Evolutionary conservation across 2,329 filamentous ascomycete species (phyloP), one percentile per base, ranked within the genome.

Genomic region (Lithohypha guttulata): DNA sequence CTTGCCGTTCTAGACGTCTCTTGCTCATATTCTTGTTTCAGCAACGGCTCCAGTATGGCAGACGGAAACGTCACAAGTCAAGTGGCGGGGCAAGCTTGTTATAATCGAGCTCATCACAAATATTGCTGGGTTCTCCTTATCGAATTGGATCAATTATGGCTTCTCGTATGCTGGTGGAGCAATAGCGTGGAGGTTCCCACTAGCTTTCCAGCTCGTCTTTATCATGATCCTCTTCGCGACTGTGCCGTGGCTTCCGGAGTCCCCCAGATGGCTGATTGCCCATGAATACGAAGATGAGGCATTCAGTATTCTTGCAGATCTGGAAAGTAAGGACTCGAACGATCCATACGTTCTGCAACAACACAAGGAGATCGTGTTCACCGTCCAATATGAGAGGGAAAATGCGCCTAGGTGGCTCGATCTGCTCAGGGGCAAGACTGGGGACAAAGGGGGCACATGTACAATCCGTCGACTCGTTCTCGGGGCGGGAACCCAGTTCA

Each of bases 141-240:
- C 60, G 3, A 70, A 71, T 30, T 73, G 69, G 67, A 59, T 73
- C 8, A 71, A 63, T 6, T 72, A 64, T 41, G 68, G 68, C 2
- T 62, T 72, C 40, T 66, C 62, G 4, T 73, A 66, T 46, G 48
- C 61, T 2, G 51, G 48, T 3, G 64, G 65, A 4, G 45, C 57
- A 0, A 52, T 68, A 9, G 54, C 62, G 0, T 69, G 67, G 66
- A 49, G 66, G 25, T 52, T 68, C 2, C 65, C 66, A 0, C 55
- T 71, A 2, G 66, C 65, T 0, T 57, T 71, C 17, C 68, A 71
- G 27, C 63, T 70, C 43, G 45, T 71, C 31, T 71, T 70, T 53
- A 64, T 69, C 40, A 44, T 66, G 33, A 58, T 69, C 18, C 52
- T 69, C 3, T 68, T 52, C 41, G 55, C 50, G 2, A 68, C 65